Base-by-base conservation (phyloP, 305 asterid genomes). In the Fraxinus ornus region DNA sequence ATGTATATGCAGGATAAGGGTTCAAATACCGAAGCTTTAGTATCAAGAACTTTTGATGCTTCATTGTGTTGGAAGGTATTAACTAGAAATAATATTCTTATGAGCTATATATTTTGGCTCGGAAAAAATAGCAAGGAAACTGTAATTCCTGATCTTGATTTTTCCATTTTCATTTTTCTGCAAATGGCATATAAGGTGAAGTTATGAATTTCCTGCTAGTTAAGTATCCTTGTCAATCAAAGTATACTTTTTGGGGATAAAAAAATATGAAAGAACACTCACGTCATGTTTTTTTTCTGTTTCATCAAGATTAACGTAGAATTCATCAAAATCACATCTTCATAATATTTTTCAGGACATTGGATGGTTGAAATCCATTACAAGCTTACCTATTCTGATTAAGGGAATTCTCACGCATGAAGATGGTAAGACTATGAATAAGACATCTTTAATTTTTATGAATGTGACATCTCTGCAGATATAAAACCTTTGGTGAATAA, bases 321-420 rank as follows among this genome's bases (percentile, higher is more conserved):
- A 26, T 66, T 66, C 19, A 66, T 66, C 36, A 66, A 66, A 66
- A 12, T 66, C 44, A 44, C 12, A 21, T 52, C 17, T 5, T 24
- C 44, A 12, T 47, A 41, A 24, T 57, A 55, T 37, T 76, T 37
- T 85, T 80, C 90, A 92, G 97, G 97, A 91, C 84, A 90, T 93
- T 81, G 88, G 79, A 32, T 93, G 97, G 97, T 78, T 93, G 81
- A 89, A 86, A 81, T 88, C 97, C 83, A 80, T 91, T 82, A 90
- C 97, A 10, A 86, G 77, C 64, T 87, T 91, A 87, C 97, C 97
- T 8, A 86, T 93, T 82, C 82, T 93, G 76, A 80, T 93, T 13
- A 89, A 93, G 88, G 94, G 97, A 30, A 78, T 93, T 57, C 93
- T 93, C 74, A 92, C 95, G 8, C 22, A 80, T 41, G 97, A 93